phyloP scores from a whole-genome alignment of 257 asterid genomes.

The Schizonepeta tenuifolia region DNA sequence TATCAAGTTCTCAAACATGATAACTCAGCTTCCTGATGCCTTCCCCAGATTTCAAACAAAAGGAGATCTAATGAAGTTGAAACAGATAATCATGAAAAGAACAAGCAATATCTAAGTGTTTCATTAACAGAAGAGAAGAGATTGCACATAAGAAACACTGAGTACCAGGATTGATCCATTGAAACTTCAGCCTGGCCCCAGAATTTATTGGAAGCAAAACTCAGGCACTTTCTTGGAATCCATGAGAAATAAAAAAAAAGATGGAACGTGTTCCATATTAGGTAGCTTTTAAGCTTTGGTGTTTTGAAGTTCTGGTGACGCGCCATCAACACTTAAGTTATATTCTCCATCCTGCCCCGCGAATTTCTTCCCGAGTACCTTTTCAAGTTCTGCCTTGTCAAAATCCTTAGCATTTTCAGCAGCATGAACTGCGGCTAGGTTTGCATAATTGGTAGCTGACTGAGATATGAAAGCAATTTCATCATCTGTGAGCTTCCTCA shows the following conservation, averaged over 20 bases:
- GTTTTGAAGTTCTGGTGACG: slow-evolving; percentile 56
- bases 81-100: slow-evolving; percentile 29
- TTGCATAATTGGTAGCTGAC: slow-evolving; percentile 81
- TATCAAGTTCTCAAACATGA: slow-evolving; percentile 8
- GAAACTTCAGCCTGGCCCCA: slow-evolving; percentile 46
- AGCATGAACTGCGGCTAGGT: slow-evolving; percentile 79
- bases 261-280: slow-evolving; percentile 29
- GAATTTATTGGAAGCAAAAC: slow-evolving; percentile 51
- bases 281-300: slow-evolving; percentile 55
- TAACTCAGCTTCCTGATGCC: slow-evolving; percentile 24
- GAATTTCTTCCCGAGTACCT: slow-evolving; percentile 76
- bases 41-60: slow-evolving; percentile 18
- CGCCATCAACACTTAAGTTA: slow-evolving; percentile 56
- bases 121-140: slow-evolving; percentile 29
- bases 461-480: slow-evolving; percentile 83
- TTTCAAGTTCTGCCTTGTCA: slow-evolving; percentile 76
- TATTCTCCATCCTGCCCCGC: slow-evolving; percentile 56
- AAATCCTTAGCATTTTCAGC: slow-evolving; percentile 85
- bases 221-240: slow-evolving; percentile 38
- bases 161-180: slow-evolving; percentile 47
- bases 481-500: slow-evolving; percentile 88
- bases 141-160: slow-evolving; percentile 38
- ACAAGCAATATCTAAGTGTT: slow-evolving; percentile 20
- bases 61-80: slow-evolving; percentile 21
- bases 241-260: slow-evolving; percentile 33